phyloP scores from a whole-genome alignment of 768 basidiomycete genomes.

The Russula lepida region DNA sequence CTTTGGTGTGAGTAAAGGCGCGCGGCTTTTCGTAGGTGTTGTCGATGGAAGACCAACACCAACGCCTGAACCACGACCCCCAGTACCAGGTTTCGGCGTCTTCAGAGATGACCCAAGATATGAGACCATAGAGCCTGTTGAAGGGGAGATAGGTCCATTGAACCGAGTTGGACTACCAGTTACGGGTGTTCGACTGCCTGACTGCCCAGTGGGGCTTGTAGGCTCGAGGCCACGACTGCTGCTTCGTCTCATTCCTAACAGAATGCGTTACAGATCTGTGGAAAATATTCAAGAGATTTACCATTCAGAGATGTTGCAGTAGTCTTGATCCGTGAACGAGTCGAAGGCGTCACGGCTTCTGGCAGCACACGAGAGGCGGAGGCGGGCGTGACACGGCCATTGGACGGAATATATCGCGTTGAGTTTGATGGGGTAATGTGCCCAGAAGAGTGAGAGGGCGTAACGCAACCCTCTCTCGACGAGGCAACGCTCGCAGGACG shows the following conservation, averaged over 20 bases:
- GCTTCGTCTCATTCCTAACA: conserved; percentile 29
- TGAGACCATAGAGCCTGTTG: neutral
- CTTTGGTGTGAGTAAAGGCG: conserved; percentile 44
- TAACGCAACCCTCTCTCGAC: conserved; percentile 43
- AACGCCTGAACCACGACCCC: conserved; percentile 30
- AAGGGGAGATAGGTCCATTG: conserved; percentile 9
- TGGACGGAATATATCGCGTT: conserved; percentile 47
- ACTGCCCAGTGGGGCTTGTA: conserved; percentile 19
- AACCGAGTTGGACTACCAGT: conserved; percentile 23
- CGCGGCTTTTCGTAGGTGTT: conserved; percentile 32
- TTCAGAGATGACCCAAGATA: conserved; percentile 40
- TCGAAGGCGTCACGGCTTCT: conserved; percentile 38
- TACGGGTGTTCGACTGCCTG: conserved; percentile 16
- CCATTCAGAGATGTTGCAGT: conserved; percentile 10
- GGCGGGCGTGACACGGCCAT: conserved; percentile 36
- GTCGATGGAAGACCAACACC: conserved; percentile 35
- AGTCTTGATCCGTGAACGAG: conserved; percentile 42
- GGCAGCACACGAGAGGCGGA: conserved; percentile 23
- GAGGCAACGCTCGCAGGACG: conserved; percentile 80
- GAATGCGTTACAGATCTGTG: conserved; percentile 50
- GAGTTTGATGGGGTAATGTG: conserved; percentile 24
- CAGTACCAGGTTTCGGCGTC: conserved; percentile 52
- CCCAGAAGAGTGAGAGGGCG: conserved; percentile 33
- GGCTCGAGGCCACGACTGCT: conserved; percentile 17
- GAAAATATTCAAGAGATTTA: neutral